phyloP scores from a whole-genome alignment of 1,284 basidiomycete genomes.

The Kwoniella shivajii region DNA sequence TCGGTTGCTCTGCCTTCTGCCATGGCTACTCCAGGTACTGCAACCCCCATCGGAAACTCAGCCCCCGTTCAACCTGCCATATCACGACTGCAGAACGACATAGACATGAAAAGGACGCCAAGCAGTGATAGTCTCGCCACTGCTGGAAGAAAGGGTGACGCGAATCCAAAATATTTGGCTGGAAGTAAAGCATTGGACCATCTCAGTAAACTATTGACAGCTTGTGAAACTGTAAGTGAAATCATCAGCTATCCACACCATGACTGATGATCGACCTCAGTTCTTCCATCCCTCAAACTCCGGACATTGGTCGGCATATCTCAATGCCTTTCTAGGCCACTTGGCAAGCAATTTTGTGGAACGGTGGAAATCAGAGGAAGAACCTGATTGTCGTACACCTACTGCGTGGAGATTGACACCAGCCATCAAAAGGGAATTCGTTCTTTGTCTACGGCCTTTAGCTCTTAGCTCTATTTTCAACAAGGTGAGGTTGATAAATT shows the following conservation, averaged over 20 bases:
- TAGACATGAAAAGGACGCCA: slow-evolving; percentile 53
- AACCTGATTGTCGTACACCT: slow-evolving; percentile 78
- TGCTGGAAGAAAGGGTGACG: slow-evolving; percentile 46
- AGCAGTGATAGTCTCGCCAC: slow-evolving; percentile 48
- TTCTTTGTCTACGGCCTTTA: slow-evolving; percentile 79
- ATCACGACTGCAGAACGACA: slow-evolving; percentile 38
- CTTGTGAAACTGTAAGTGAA: slow-evolving; percentile 69
- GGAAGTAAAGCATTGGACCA: slow-evolving; percentile 90
- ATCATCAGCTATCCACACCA: not conserved
- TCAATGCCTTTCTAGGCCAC: slow-evolving; percentile 76
- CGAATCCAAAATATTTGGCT: slow-evolving; percentile 63
- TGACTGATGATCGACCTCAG: slow-evolving; percentile 13
- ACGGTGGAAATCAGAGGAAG: slow-evolving; percentile 80
- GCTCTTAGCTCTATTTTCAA: slow-evolving; percentile 94
- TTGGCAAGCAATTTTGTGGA: slow-evolving; percentile 82
- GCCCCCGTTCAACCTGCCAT: slow-evolving; percentile 16
- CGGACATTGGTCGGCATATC: slow-evolving; percentile 55
- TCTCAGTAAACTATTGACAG: slow-evolving; percentile 84
- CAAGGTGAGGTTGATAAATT: too few relatives aligned
- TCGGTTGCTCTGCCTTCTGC: slow-evolving; percentile 54
- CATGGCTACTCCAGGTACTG: slow-evolving; percentile 56
- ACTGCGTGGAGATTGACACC: slow-evolving; percentile 71
- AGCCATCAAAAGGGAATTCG: slow-evolving; percentile 79
- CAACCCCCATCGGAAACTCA: slow-evolving; percentile 26
- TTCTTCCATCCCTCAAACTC: slow-evolving; percentile 57